Base-by-base conservation (phyloP, 768 basidiomycete species). In the Amanita pseudoporphyria region DNA sequence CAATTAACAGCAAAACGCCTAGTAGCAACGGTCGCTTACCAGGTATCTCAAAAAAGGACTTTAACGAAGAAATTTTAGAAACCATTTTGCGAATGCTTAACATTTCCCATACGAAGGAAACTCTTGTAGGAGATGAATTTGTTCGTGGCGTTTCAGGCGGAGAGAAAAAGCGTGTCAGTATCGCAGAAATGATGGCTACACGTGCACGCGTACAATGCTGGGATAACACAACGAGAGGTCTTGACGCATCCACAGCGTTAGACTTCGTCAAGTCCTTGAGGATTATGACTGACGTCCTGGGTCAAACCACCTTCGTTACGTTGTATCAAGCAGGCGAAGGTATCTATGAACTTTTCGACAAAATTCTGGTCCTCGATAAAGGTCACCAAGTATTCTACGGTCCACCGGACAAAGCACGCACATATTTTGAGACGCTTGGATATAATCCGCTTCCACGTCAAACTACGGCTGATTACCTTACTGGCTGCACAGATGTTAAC, bases 371-470 rank as follows among this genome's bases (percentile, higher is more conserved):
- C 26, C 73, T 96, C 53, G 79, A 87, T 64, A 71, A 85, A 56
- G 88, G 91, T 9, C 84, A 75, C 22, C 84, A 87, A 62, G 84
- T 87, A 9, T 95, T 81, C 71, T 88, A 77, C 58, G 92, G 92
- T 24, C 78, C 83, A 6, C 75, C 80, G 3, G 68, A 73, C 6
- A 76, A 83, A 53, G 92, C 92, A 13, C 78, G 87, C 13, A 66
- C 67, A 1, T 94, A 94, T 67, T 92, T 96, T 57, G 77, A 87
- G 56, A 63, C 64, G 26, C 67, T 90, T 36, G 88, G 90, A 14
- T 89, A 81, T 65, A 76, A 77, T 33, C 53, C 85, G 16, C 78
- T 87, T 21, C 84, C 86, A 48, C 81, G 89, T 33, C 90, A 93
- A 64, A 88, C 81, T 56, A 87, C 86, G 12, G 80, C 89, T 9